Base-by-base conservation (phyloP, 768 basidiomycete genomes). In the Termitomyces sp. region DNA sequence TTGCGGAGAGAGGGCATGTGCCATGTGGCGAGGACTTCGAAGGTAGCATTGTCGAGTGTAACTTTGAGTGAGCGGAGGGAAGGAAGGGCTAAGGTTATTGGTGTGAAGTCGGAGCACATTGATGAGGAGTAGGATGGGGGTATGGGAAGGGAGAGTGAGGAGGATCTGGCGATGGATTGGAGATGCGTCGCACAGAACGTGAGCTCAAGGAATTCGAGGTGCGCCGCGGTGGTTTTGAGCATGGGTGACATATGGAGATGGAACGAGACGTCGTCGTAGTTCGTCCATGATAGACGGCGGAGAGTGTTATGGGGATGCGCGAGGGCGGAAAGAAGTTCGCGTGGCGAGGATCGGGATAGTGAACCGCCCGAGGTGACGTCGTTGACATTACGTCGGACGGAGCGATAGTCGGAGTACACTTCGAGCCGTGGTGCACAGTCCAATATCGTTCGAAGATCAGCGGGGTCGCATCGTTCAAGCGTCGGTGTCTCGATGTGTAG, bases 401-500 rank as follows among this genome's bases (percentile, higher is more conserved):
- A 84, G 50, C 81, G 78, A 53, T 83, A 81, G 66, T 90, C 89
- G 3, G 82, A 81, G 63, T 82, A 90, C 16, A 84, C 75, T 63
- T 78, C 73, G 10, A 90, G 68, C 17, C 76, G 75, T 0, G 86
- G 84, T 0, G 86, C 77, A 59, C 84, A 79, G 62, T 86, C 85
- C 46, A 90, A 72, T 55, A 90, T 87, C 25, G 82, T 80, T n/a
- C 85, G 77, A 38, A 90, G 74, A 63, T 89, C 86, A 5, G 76
- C 77, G 17, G 88, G 85, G 5, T 77, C 77, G 62, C 87, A 90
- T 27, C 84, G 81, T 49, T 86, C 84, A 54, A 88, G 73, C 6
- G 78, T 69, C 17, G 79, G 78, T 6, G 88, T 90, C 73, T 90
- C 86, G 66, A 90, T 83, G 64, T 89, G 87, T 31, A 90, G 68